Base-by-base conservation (phyloP, 345 rosid species). In the Populus simonii region DNA sequence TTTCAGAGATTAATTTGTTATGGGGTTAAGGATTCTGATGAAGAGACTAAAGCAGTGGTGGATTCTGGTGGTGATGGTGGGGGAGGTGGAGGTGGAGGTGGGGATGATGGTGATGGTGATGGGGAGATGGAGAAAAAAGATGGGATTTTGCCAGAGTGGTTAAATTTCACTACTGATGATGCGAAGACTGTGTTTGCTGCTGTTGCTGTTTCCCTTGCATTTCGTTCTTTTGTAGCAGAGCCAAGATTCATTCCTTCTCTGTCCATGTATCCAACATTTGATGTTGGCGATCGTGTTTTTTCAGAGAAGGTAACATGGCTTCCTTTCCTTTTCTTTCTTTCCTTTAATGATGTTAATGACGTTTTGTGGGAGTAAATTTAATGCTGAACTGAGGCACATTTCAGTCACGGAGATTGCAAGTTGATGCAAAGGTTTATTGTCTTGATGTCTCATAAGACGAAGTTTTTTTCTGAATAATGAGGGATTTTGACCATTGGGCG, bases 181-280 rank as follows among this genome's bases (percentile, higher is more conserved):
- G 98, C 91, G 5, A 90, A 89, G 83, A 92, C 97, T 13, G 96
- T 96, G 74, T 66, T 92, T 57, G 89, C 89, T 39, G 98, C 97
- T 1, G 57, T 96, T 22, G 88, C 90, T 35, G 86, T 96, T 25
- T 91, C 97, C 20, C 74, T 92, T 29, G 99, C 98, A 16, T 96
- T 96, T 83, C 83, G 97, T 81, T 74, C 89, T 67, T 91, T 96
- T 67, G 86, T 93, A 66, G 98, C 97, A 15, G 99, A 96, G 89
- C 97, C 98, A 2, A 89, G 98, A 85, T 96, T 82, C 80, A 96
- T 96, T 81, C 98, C 99, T 84, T 93, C 97, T 72, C 80, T 96
- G 90, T 96, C 98, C 39, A 96, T 96, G 99, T 96, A 93, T 89
- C 99, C 99, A 39, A 93, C 97, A 23, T 93, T 96, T 82, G 97